Base-by-base conservation (phyloP, 2,329 filamentous ascomycete genomes). In the Graphilbum fragrans region DNA sequence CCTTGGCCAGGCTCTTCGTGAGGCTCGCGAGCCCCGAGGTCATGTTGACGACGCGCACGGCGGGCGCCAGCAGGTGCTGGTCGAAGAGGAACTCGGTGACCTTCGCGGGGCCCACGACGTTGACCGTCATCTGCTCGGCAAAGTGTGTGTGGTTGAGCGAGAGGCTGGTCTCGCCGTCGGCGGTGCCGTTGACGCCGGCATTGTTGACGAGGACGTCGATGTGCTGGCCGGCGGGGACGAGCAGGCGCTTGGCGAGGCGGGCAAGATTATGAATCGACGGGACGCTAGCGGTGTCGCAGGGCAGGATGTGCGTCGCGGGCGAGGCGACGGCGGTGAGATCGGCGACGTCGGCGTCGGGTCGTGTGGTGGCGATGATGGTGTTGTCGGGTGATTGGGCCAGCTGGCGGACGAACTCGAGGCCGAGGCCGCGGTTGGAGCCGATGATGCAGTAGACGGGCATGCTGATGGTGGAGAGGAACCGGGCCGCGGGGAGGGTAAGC, bases 41-140 rank as follows among this genome's bases (percentile, higher is more conserved):
- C 45, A 69, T 57, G 51, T 70, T 66, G 32, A 63, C 53, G 38
- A 62, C 47, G 35, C 58, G 53, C 5, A 55, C 56, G 7, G 48
- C 35, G 0, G 45, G 21, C 14, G 52, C 40, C 33, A 60, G 50
- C 32, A 55, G 37, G 12, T 47, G 48, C 22, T 47, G 46, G 25
- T 51, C 50, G 2, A 55, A 46, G 38, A 70, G 46, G 2, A 56
- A 55, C 49, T 67, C 56, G 0, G 66, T 58, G 7, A 61, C 57
- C 43, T 65, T 65, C 1, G 66, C 65, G 0, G 67, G 67, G 0
- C 67, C 67, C 17, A 69, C 41, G 4, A 70, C 65, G 41, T 71
- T 70, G 47, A 60, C 52, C 21, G 56, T 52, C 38, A 71, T 61
- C 38, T 67, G 61, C n/a, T 57, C 49, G 2, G 55, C 33, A 22